Evolutionary conservation across 106 monocot genomes (phyloP), one percentile per base, ranked within the genome.

Genomic region (Ottelia alismoides): DNA sequence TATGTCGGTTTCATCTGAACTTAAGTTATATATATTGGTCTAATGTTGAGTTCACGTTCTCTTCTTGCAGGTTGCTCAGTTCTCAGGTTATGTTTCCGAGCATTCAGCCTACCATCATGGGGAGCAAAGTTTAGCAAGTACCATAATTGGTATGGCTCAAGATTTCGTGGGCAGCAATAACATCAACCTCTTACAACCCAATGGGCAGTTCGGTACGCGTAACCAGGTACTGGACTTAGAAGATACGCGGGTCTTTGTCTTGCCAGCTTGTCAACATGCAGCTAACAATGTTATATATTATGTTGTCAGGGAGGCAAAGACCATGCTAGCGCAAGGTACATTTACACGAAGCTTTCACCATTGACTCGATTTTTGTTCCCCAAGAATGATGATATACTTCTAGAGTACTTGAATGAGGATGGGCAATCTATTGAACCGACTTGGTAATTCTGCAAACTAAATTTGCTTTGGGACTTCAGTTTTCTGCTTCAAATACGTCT

Each of bases 61-160:
- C 28, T 28, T 25, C 23, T 6, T 51, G 1, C 66, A 77, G 76
- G 66, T 77, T 1, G 66, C 90, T 27, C 87, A 94, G 63, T 88
- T 94, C 46, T 78, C 75, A 19, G 88, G 88, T 50, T 94, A 94
- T 80, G 96, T 98, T 25, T 89, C 85, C 11, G 96, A 98, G 62
- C 85, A 90, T 68, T 98, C 89, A 49, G 96, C 96, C 0, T 98
- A 98, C 47, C 96, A 98, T 64, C 96, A 98, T 66, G 96, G 88
- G 35, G 88, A 98, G 61, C 77, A 79, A 61, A 84, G 84, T 76
- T 70, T 94, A 25, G 81, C 80, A 2, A 64, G 80, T 35, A 84
- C 88, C 0, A 87, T 94, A 40, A 66, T 81, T 58, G 93, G 93
- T 35, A 84, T 94, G 93, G 93, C 93, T 7, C 88, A 88, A 54